These are phyloP conservation scores for Coriolopsis trogii DNA, from an alignment of 1,284 basidiomycete species.

Conservation along the genomic window DNA sequence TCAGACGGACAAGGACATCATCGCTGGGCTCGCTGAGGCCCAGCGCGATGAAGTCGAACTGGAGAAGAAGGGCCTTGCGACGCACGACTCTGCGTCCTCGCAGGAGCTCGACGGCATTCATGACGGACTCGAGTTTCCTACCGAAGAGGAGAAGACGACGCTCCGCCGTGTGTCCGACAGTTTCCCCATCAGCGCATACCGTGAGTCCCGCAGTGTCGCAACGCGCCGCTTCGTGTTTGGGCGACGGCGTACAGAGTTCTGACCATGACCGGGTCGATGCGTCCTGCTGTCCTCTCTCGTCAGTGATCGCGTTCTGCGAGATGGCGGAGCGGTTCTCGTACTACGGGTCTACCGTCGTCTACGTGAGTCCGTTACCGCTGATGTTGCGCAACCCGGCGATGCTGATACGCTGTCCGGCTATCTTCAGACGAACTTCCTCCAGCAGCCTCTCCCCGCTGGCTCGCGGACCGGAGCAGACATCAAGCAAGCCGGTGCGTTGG, in stretches of 20 bases:
- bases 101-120: conserved; percentile 46
- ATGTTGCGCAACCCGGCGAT: conserved; percentile 21
- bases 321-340: conserved; percentile 76
- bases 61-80: conserved; percentile 30
- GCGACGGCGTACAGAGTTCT: not conserved
- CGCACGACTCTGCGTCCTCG: conserved; percentile 1
- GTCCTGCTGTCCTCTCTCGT: not conserved
- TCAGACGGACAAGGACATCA: conserved; percentile 33
- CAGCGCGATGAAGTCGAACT: conserved; percentile 26
- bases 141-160: conserved; percentile 64
- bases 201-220: conserved; percentile 49
- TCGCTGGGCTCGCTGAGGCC: conserved; percentile 33
- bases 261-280: not conserved
- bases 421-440: conserved; percentile 78
- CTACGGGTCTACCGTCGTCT: conserved; percentile 68
- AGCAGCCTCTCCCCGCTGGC: conserved; percentile 64
- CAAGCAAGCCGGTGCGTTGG: conserved; percentile 70
- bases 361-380: conserved; percentile 46
- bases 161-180: conserved; percentile 64
- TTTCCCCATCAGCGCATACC: conserved; percentile 67
- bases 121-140: conserved; percentile 67
- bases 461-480: conserved; percentile 72
- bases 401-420: too few species aligned
- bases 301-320: conserved; percentile 73
- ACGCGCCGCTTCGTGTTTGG: not conserved